These are phyloP conservation scores for Phytophthora pinifolia DNA, from an alignment of 352 stramenopile genomes.

Conservation along the genomic window DNA sequence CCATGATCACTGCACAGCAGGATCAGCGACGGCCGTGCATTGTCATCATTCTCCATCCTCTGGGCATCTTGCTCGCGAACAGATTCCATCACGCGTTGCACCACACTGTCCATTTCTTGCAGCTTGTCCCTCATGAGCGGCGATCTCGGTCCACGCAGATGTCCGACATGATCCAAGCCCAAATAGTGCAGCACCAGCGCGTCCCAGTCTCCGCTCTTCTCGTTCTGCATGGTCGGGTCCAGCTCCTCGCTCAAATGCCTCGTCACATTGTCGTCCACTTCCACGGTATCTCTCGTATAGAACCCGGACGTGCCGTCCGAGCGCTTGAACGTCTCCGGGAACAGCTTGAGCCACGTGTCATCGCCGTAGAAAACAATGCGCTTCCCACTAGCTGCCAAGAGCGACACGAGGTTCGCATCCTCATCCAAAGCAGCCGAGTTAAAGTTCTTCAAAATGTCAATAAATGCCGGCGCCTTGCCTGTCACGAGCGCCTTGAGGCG, in stretches of 20 bases:
- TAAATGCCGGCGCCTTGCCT: constrained; percentile 84
- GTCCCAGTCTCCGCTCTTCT: constrained; percentile 81
- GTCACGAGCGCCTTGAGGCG: constrained; percentile 86
- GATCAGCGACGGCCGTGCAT: constrained; percentile 57
- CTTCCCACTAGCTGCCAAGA: constrained; percentile 46
- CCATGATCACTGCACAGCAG: constrained; percentile 87
- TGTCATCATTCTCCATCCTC: constrained; percentile 23
- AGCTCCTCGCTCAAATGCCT: constrained; percentile 83
- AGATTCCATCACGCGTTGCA: constrained; percentile 59
- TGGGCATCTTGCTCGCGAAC: constrained; percentile 58
- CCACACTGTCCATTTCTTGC: constrained; percentile 78
- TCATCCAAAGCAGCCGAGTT: constrained; percentile 76
- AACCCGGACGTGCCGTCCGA: constrained; percentile 85
- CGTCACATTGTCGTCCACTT: constrained; percentile 88
- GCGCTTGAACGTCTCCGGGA: constrained; percentile 68
- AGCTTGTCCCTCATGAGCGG: constrained; percentile 79
- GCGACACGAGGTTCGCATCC: constrained; percentile 71
- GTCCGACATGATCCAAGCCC: constrained; percentile 84
- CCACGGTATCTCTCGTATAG: constrained; percentile 86
- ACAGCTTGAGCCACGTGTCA: constrained; percentile 91
- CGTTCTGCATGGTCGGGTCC: constrained; percentile 63
- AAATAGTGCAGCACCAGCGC: constrained; percentile 87
- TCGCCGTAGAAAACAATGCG: constrained; percentile 88
- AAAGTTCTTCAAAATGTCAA: constrained; percentile 92
- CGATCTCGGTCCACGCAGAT: constrained; percentile 79